A percentile compares a stretch with the other conserved stretches of the same genome.
These are phyloP conservation scores for Acer yangbiense DNA, from an alignment of 345 rosid species.

Conservation along the genomic window DNA sequence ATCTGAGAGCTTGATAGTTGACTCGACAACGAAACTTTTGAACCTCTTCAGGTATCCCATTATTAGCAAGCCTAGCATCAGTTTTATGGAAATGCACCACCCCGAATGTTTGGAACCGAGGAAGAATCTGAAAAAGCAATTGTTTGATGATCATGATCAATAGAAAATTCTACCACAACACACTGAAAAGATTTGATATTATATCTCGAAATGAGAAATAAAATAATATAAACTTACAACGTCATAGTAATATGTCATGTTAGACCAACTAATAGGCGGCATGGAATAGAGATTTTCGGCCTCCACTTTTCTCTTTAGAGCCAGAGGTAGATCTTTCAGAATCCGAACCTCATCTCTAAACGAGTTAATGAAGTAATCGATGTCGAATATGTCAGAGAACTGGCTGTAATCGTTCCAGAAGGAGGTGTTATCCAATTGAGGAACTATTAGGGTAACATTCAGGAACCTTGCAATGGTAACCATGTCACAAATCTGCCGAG, in stretches of 20 bases:
- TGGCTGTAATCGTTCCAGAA: slow-evolving; percentile 50
- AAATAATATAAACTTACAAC: slow-evolving; percentile 26
- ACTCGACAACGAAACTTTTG: slow-evolving; percentile 54
- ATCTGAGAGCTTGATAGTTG: slow-evolving; percentile 44
- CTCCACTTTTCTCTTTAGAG: no score
- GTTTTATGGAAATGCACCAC: slow-evolving; percentile 46
- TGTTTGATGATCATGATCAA: no score
- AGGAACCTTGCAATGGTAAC: slow-evolving; percentile 40
- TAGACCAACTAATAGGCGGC: slow-evolving; percentile 61
- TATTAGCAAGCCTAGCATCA: slow-evolving; percentile 54
- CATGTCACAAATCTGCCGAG: slow-evolving; percentile 43
- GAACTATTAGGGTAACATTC: slow-evolving; percentile 42
- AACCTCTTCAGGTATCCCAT: slow-evolving; percentile 39
- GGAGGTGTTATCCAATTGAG: slow-evolving; percentile 39
- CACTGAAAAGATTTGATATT: background rate
- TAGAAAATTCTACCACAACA: no score
- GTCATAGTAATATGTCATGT: slow-evolving; percentile 56
- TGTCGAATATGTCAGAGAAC: slow-evolving; percentile 50
- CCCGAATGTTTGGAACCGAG: slow-evolving; percentile 32
- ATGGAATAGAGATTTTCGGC: slow-evolving; percentile 24
- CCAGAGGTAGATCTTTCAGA: slow-evolving; percentile 44
- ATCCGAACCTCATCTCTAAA: slow-evolving; percentile 51
- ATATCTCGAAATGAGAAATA: background rate
- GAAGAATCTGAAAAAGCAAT: slow-evolving; percentile 43
- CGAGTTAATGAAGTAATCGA: slow-evolving; percentile 51